phyloP scores from a whole-genome alignment of 257 asterid species.

The Leonotis leonurus region DNA sequence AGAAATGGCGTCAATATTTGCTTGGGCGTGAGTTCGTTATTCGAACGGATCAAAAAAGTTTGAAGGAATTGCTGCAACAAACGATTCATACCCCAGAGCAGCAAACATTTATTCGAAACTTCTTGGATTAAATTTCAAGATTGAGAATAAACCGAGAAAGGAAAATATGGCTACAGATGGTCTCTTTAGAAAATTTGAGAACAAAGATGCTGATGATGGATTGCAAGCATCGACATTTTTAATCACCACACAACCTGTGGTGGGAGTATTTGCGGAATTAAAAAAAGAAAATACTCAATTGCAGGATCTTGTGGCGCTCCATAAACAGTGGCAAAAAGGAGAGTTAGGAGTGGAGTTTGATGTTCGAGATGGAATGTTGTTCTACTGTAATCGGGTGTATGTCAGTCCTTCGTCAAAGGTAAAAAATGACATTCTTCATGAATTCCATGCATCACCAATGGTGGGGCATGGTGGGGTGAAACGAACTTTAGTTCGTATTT shows the following conservation, averaged over 20 bases:
- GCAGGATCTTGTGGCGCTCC: too few relatives aligned
- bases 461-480: background rate
- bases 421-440: background rate
- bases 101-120: background rate
- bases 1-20: too few relatives aligned
- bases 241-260: too few relatives aligned
- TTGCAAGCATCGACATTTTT: too few relatives aligned
- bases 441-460: background rate
- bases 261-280: too few relatives aligned
- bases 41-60: constrained; percentile 7
- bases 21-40: too few relatives aligned
- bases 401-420: too few relatives aligned
- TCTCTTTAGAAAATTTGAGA: background rate
- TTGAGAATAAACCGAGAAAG: background rate
- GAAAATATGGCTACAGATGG: background rate
- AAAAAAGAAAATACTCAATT: too few relatives aligned
- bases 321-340: too few relatives aligned
- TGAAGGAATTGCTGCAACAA: background rate
- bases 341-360: too few relatives aligned
- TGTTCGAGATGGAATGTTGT: too few relatives aligned
- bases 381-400: too few relatives aligned
- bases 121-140: background rate
- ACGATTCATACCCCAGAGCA: background rate
- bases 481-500: background rate
- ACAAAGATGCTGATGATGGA: background rate